phyloP scores from a whole-genome alignment of 345 rosid species.

The Noccaea bulbosa region DNA sequence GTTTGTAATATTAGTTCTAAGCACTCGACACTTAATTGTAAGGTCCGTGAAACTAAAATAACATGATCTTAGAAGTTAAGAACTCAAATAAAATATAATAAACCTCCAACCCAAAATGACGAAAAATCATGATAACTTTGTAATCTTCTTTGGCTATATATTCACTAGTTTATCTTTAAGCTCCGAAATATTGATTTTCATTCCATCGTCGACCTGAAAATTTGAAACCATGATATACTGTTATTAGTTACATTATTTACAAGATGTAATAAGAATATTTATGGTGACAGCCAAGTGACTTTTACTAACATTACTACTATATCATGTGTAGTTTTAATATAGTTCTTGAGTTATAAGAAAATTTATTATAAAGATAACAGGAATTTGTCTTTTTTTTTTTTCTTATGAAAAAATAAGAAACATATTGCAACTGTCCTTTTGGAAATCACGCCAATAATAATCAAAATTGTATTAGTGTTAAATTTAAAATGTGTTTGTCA shows the following conservation, averaged over 20 bases:
- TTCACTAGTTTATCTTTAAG: conserved; percentile 34
- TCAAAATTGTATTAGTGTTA: too few relatives aligned
- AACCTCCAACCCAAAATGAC: background rate
- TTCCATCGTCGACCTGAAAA: conserved; percentile 32
- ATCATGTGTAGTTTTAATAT: background rate
- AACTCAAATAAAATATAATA: background rate
- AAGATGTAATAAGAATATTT: background rate
- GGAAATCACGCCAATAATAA: background rate
- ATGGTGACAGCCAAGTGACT: background rate
- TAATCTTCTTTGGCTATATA: conserved; percentile 3
- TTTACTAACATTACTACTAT: background rate
- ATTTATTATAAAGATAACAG: background rate
- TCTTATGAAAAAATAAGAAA: background rate
- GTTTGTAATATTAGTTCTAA: background rate
- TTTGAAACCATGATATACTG: conserved; percentile 15
- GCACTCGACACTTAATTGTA: background rate
- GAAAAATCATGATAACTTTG: background rate
- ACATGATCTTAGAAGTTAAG: background rate
- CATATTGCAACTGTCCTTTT: background rate
- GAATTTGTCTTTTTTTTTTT: background rate
- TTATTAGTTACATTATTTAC: background rate
- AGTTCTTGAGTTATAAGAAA: background rate
- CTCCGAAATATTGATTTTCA: conserved; percentile 25
- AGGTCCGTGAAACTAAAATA: background rate
- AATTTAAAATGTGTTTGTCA: too few relatives aligned